Conservation (phyloP, 768 basidiomycete species). For the Rhodotorula taiwanensis region DNA sequence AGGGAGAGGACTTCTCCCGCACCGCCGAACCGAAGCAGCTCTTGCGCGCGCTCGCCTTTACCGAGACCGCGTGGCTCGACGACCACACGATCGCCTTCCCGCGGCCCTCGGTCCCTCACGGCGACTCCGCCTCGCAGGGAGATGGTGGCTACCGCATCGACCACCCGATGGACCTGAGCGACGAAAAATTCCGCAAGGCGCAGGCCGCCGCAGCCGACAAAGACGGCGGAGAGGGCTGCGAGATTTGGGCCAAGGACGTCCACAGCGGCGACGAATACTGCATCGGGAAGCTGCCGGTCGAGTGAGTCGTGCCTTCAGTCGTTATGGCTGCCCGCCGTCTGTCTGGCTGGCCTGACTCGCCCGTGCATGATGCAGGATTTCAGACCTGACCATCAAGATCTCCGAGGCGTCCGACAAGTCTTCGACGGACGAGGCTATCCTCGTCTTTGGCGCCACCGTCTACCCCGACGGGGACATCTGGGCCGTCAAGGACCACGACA, state of each 20-base stretch:
- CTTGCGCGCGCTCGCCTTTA: conserved; percentile 16
- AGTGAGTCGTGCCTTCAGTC: conserved; percentile 11
- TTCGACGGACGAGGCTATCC: conserved; percentile 51
- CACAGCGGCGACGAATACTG: conserved; percentile 21
- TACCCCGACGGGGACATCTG: conserved; percentile 67
- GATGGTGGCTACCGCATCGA: conserved; percentile 9
- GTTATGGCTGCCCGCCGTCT: no score
- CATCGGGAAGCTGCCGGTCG: conserved; percentile 37
- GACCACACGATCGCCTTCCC: conserved; percentile 33
- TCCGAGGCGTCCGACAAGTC: conserved; percentile 42
- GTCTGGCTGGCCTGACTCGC: no score
- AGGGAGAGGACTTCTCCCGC: neutral
- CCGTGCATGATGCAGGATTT: conserved; percentile 16
- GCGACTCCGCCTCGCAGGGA: neutral
- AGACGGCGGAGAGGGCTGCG: conserved; percentile 25
- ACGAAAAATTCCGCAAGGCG: conserved; percentile 11
- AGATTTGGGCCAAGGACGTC: conserved; percentile 36
- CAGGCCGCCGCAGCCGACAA: neutral
- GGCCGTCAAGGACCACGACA: conserved; percentile 62
- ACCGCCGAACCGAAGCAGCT: neutral
- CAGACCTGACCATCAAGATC: conserved; percentile 22
- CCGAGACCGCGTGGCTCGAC: conserved; percentile 38
- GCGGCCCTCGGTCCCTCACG: neutral
- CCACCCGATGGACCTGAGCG: conserved; percentile 16
- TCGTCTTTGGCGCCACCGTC: conserved; percentile 81